Conservation (phyloP, 306 rosid genomes). For the Castanea sativa region DNA sequence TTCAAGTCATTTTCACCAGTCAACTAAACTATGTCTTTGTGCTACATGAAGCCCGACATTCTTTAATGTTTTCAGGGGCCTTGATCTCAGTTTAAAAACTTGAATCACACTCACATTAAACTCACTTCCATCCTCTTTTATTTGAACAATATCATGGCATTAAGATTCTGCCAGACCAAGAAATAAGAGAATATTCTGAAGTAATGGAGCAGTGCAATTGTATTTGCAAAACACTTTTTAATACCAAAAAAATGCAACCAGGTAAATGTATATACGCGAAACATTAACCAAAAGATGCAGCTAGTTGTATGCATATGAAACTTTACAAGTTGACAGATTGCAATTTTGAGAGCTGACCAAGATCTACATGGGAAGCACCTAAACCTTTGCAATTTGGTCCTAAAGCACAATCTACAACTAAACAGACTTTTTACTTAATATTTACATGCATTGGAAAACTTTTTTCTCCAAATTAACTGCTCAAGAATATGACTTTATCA, state of each 20-base stretch:
- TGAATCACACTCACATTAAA: too few species aligned
- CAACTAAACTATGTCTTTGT: too few species aligned
- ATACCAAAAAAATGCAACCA: not conserved
- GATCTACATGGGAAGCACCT: slow-evolving; percentile 9
- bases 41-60: too few species aligned
- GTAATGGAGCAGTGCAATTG: not conserved
- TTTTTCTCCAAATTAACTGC: slow-evolving; percentile 9
- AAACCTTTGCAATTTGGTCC: not conserved
- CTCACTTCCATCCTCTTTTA: too few species aligned
- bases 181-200: not conserved
- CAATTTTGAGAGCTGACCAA: slow-evolving; percentile 20
- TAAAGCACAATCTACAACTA: slow-evolving; percentile 32
- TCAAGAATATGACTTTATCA: slow-evolving; percentile 77
- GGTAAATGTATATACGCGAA: not conserved
- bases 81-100: too few species aligned
- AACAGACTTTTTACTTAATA: slow-evolving; percentile 34
- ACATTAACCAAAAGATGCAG: not conserved
- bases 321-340: slow-evolving; percentile 32
- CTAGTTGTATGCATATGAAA: slow-evolving; percentile 17
- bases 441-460: slow-evolving; percentile 20
- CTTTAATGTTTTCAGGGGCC: too few species aligned
- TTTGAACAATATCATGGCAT: not conserved
- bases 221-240: not conserved
- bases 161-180: not conserved
- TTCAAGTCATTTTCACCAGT: not conserved